A percentile compares a stretch with the other conserved stretches of the same genome.
These are phyloP conservation scores for Geotrichum histeridarum DNA, from an alignment of 1,139 yeast genomes.

Conservation along the genomic window DNA sequence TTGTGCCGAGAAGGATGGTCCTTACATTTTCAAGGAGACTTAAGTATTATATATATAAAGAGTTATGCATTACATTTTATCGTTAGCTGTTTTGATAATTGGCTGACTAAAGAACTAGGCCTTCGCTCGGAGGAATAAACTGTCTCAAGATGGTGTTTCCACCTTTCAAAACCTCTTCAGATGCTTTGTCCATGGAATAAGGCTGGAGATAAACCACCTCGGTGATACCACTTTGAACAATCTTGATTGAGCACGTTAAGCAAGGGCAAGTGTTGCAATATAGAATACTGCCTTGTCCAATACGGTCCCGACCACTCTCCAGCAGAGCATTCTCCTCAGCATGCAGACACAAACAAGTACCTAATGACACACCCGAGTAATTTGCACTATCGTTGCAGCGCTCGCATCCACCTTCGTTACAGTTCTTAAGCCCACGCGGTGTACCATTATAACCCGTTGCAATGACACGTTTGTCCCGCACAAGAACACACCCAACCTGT, in stretches of 20 bases:
- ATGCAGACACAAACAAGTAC: conserved; percentile 87
- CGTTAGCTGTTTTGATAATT: background rate
- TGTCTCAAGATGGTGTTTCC: conserved; percentile 76
- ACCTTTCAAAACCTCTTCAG: conserved; percentile 63
- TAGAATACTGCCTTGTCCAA: conserved; percentile 55
- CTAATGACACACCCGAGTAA: conserved; percentile 48
- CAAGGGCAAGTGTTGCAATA: conserved; percentile 98
- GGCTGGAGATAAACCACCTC: conserved; percentile 92
- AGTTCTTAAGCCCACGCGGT: conserved; percentile 78
- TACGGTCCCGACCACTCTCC: conserved; percentile 89
- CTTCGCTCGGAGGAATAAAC: conserved; percentile 31
- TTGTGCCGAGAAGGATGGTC: conserved; percentile 73
- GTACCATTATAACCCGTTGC: conserved; percentile 98
- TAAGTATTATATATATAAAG: conserved; percentile 5
- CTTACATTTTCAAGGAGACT: conserved; percentile 56
- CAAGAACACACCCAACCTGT: conserved; percentile 92
- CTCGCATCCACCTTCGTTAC: conserved; percentile 92
- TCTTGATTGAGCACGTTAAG: conserved; percentile 88
- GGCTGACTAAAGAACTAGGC: conserved; percentile 1
- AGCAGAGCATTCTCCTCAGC: conserved; percentile 95
- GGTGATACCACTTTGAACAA: conserved; percentile 83
- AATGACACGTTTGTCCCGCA: conserved; percentile 74
- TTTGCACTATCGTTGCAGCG: conserved; percentile 60
- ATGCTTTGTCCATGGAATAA: conserved; percentile 80
- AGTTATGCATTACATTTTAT: background rate